Evolutionary conservation across 2,329 filamentous ascomycete species (phyloP).

Genomic region (Onygenales sp.): DNA sequence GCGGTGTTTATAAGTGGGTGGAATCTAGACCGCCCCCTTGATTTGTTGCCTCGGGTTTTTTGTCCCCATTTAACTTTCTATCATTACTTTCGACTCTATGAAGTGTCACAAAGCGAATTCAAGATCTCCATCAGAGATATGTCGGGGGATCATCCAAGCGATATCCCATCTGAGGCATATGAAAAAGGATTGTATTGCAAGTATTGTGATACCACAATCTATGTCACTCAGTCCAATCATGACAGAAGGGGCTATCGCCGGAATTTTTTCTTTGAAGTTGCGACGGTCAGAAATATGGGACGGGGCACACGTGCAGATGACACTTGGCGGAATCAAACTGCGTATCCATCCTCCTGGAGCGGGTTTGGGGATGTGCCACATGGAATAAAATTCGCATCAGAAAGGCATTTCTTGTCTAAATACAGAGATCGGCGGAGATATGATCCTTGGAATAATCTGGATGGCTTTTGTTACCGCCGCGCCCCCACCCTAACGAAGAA

Average conservation of each 20-base stretch:
- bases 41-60: not conserved
- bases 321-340: not conserved
- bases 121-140: not conserved
- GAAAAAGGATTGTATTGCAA: not conserved
- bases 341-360: not conserved
- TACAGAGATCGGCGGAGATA: not conserved
- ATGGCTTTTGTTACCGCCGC: not conserved
- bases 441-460: not conserved
- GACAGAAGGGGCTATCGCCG: not conserved
- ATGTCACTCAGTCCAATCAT: not conserved
- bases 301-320: not conserved
- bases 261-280: not conserved
- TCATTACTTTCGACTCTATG: not conserved
- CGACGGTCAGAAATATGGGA: not conserved
- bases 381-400: too few relatives aligned
- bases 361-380: not conserved
- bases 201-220: constrained; percentile 2
- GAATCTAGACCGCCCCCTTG: not conserved
- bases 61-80: not conserved
- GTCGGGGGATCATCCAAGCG: not conserved
- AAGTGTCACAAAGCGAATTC: not conserved
- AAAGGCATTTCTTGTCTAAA: not conserved
- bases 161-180: not conserved
- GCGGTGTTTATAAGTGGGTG: not conserved
- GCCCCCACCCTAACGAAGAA: not conserved